These are phyloP conservation scores for Lodderomyces pseudojiufengensis DNA, from an alignment of 1,139 yeast genomes.

Conservation along the genomic window DNA sequence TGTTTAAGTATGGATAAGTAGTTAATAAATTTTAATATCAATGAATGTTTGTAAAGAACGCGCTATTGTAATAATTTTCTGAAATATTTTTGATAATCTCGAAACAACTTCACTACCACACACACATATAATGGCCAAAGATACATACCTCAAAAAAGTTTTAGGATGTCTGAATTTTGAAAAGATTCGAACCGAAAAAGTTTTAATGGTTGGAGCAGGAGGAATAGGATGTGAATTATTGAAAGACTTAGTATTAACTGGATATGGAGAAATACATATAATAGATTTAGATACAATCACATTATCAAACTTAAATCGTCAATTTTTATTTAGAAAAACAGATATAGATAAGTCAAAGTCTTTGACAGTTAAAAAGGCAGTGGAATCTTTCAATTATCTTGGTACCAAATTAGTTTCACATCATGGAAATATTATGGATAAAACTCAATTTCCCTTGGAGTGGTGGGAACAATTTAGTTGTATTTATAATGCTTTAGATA, in stretches of 20 bases:
- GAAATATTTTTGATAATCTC: no score
- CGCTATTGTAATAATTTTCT: no score
- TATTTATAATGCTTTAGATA: slow-evolving; percentile 90
- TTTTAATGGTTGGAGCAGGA: slow-evolving; percentile 94
- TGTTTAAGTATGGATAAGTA: no score
- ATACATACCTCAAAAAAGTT: slow-evolving; percentile 41
- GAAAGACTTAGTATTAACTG: slow-evolving; percentile 78
- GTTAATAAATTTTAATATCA: no score
- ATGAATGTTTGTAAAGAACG: no score
- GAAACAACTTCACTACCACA: no score
- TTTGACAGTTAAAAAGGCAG: slow-evolving; percentile 77
- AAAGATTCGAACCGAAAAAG: slow-evolving; percentile 45
- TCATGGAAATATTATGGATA: slow-evolving; percentile 87
- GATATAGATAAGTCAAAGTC: slow-evolving; percentile 89
- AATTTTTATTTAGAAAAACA: slow-evolving; percentile 79
- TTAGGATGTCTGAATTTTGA: slow-evolving; percentile 38
- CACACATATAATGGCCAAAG: slow-evolving; percentile 30
- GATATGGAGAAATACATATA: slow-evolving; percentile 85
- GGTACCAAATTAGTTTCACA: slow-evolving; percentile 68
- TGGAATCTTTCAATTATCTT: slow-evolving; percentile 68
- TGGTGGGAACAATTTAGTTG: slow-evolving; percentile 83
- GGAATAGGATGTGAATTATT: slow-evolving; percentile 98
- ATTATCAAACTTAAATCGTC: slow-evolving; percentile 85
- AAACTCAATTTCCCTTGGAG: slow-evolving; percentile 59
- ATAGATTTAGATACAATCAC: slow-evolving; percentile 96